Conservation (phyloP, 2,329 filamentous ascomycete species). For the Stachybotrys chartarum region DNA sequence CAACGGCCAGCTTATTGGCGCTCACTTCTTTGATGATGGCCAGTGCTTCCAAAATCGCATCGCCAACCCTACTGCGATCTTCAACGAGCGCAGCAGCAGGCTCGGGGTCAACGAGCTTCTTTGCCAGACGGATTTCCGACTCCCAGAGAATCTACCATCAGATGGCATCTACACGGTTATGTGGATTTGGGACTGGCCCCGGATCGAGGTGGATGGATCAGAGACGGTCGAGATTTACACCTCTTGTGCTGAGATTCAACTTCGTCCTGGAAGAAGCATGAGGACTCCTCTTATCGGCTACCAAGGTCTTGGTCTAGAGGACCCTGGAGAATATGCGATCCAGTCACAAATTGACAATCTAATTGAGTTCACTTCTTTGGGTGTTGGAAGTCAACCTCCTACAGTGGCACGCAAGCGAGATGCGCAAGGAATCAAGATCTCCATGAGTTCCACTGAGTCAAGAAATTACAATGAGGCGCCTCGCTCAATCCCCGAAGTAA, state of each 20-base stretch:
- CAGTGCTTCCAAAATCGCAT: neutral
- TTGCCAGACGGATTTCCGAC: neutral
- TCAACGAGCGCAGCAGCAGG: neutral
- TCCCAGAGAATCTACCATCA: neutral
- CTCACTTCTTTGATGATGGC: neutral
- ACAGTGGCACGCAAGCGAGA: no score
- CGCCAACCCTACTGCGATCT: neutral
- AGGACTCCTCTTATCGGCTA: neutral
- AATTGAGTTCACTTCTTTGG: neutral
- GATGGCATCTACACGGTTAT: neutral
- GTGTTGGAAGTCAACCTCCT: no score
- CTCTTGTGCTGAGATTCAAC: neutral
- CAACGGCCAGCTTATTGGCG: neutral
- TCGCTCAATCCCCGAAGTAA: no score
- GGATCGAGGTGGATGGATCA: neutral
- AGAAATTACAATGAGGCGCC: no score
- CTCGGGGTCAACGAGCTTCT: neutral
- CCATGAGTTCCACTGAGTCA: no score
- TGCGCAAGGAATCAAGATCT: no score
- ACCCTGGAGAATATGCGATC: neutral
- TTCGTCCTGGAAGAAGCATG: neutral
- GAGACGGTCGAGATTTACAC: neutral
- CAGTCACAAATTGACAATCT: neutral
- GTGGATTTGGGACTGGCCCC: neutral
- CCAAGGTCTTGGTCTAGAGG: neutral